Conservation (phyloP, 805 yeast genomes). For the Starmerella vitae region DNA sequence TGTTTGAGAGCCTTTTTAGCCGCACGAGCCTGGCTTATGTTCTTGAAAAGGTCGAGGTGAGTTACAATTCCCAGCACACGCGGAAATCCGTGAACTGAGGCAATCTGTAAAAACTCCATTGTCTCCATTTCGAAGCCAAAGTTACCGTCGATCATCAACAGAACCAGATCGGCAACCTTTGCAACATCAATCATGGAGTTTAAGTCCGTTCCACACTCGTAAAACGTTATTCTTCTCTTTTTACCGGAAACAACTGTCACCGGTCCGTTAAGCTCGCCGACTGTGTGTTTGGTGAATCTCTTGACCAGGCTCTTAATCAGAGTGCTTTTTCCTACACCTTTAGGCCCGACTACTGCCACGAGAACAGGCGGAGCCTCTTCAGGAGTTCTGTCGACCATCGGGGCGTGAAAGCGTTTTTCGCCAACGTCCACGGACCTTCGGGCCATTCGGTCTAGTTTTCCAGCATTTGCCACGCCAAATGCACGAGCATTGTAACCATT, state of each 20-base stretch:
- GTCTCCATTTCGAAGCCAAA: conserved; percentile 99
- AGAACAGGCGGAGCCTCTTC: conserved; percentile 97
- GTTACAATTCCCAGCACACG: conserved; percentile 90
- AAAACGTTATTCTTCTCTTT: conserved; percentile 77
- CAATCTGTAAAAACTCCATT: conserved; percentile 91
- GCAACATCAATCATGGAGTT: conserved; percentile 95
- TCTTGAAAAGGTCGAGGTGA: conserved; percentile 85
- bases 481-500: conserved; percentile 80
- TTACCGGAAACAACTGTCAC: conserved; percentile 94
- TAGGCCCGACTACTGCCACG: conserved; percentile 96
- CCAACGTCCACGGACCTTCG: conserved; percentile 67
- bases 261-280: conserved; percentile 86
- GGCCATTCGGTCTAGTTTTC: conserved; percentile 73
- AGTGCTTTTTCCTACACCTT: conserved; percentile 96
- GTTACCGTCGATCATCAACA: conserved; percentile 85
- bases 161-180: conserved; percentile 83
- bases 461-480: conserved; percentile 71
- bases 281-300: conserved; percentile 72
- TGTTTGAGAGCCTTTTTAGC: conserved; percentile 84
- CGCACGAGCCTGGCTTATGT: conserved; percentile 76
- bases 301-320: conserved; percentile 77
- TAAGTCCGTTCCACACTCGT: conserved; percentile 84
- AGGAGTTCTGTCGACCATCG: conserved; percentile 94
- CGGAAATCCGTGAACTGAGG: conserved; percentile 99
- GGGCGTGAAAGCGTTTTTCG: conserved; percentile 83